Evolutionary conservation across 306 rosid species (phyloP).

Genomic region (Citrullus mucosospermus): DNA sequence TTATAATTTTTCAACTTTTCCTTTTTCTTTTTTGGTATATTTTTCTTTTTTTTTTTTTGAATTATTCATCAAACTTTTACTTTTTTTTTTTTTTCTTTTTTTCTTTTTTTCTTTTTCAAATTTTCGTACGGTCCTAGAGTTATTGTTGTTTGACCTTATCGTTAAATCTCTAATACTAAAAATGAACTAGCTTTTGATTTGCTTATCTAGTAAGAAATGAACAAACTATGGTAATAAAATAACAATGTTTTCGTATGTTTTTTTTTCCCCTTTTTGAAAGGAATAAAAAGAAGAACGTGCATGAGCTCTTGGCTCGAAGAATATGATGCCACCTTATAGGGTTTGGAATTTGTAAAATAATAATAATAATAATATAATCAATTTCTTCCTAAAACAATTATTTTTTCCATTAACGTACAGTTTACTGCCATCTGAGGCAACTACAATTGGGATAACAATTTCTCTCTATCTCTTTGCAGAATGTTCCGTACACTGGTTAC

Average conservation of each 20-base stretch:
- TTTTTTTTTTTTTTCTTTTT: too few species aligned
- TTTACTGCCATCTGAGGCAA: constrained; percentile 42
- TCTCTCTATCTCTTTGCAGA: neutral
- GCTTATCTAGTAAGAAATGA: neutral
- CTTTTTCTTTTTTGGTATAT: too few species aligned
- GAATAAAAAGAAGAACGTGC: constrained; percentile 20
- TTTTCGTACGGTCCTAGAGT: neutral
- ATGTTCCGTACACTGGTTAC: neutral
- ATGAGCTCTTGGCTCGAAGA: constrained; percentile 63
- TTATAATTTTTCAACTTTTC: neutral
- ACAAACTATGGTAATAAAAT: neutral
- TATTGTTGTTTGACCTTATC: constrained; percentile 5
- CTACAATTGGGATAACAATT: constrained; percentile 19
- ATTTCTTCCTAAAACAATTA: neutral
- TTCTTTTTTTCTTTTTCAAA: neutral
- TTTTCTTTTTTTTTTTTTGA: neutral
- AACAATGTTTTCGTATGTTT: neutral
- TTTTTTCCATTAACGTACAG: neutral
- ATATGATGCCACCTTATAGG: constrained; percentile 19
- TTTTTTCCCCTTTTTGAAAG: too few species aligned
- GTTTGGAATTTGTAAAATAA: neutral
- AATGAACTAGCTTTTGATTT: neutral
- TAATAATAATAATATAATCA: neutral
- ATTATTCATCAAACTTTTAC: neutral
- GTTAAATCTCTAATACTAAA: neutral